Conservation (phyloP, 164 flowering plant species). For the Umbilicus rupestris region DNA sequence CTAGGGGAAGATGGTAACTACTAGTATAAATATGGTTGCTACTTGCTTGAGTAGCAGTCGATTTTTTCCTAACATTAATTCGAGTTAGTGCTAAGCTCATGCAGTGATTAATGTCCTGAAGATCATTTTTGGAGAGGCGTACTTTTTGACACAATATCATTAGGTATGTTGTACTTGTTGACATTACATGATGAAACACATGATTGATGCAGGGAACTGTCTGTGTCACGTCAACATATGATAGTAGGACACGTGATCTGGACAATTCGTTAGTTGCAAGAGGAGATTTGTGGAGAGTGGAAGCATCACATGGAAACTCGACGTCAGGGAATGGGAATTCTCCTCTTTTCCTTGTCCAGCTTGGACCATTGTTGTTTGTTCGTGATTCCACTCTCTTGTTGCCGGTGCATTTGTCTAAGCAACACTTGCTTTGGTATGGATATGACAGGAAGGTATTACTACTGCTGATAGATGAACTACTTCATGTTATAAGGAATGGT, state of each 20-base stretch:
- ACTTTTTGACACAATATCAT: background rate
- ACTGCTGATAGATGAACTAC: slow-evolving; percentile 14
- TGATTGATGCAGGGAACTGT: slow-evolving; percentile 49
- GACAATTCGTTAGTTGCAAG: slow-evolving; percentile 80
- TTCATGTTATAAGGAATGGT: background rate
- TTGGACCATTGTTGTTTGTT: slow-evolving; percentile 86
- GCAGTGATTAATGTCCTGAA: too few relatives aligned
- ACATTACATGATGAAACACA: background rate
- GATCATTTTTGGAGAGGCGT: background rate
- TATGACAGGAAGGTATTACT: slow-evolving; percentile 88
- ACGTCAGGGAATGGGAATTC: slow-evolving; percentile 68
- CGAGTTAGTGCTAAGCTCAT: too few relatives aligned
- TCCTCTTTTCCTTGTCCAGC: slow-evolving; percentile 79
- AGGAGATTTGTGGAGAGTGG: slow-evolving; percentile 96
- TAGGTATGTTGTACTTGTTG: background rate
- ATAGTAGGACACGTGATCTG: slow-evolving; percentile 61
- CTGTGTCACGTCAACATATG: slow-evolving; percentile 71
- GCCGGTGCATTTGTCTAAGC: slow-evolving; percentile 91
- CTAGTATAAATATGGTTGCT: too few relatives aligned
- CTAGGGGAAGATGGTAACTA: background rate
- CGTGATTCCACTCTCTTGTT: slow-evolving; percentile 90
- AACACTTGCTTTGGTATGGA: slow-evolving; percentile 99
- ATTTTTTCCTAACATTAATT: too few relatives aligned
- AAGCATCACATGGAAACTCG: slow-evolving; percentile 77
- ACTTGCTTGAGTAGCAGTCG: too few relatives aligned